Conservation (phyloP, 208 protist genomes). For the Trypanosoma grayi region DNA sequence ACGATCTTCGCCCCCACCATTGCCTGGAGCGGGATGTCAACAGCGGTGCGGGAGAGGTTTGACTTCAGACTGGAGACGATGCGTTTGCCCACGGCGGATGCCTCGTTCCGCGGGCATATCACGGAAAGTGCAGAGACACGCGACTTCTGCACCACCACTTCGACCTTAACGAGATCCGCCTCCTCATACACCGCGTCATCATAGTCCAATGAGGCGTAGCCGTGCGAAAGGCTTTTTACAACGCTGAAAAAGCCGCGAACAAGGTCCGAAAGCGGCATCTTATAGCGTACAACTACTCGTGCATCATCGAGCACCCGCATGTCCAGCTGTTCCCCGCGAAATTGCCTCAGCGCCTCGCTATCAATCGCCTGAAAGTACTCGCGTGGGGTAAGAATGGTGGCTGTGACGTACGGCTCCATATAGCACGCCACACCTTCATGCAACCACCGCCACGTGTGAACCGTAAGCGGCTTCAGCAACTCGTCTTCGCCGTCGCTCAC, state of each 20-base stretch:
- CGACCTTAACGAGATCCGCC: constrained; percentile 91
- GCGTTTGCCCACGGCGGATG: constrained; percentile 49
- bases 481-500: constrained; percentile 28
- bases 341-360: constrained; percentile 52
- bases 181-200: constrained; percentile 87
- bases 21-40: constrained; percentile 93
- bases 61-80: constrained; percentile 86
- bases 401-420: constrained; percentile 90
- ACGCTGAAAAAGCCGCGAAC: constrained; percentile 94
- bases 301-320: constrained; percentile 78
- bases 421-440: constrained; percentile 82
- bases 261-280: constrained; percentile 94
- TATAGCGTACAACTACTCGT: constrained; percentile 72
- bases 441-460: constrained; percentile 80
- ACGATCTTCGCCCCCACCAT: constrained; percentile 87
- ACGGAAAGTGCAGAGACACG: constrained; percentile 90
- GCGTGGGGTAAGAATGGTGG: constrained; percentile 85
- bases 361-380: constrained; percentile 90
- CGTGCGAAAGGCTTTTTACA: constrained; percentile 90
- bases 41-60: constrained; percentile 84
- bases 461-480: constrained; percentile 45
- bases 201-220: constrained; percentile 96
- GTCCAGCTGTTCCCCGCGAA: constrained; percentile 70
- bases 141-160: constrained; percentile 92
- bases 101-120: constrained; percentile 81